Evolutionary conservation across 495 filamentous ascomycete species (phyloP).

Genomic region (Tuber calosporum): DNA sequence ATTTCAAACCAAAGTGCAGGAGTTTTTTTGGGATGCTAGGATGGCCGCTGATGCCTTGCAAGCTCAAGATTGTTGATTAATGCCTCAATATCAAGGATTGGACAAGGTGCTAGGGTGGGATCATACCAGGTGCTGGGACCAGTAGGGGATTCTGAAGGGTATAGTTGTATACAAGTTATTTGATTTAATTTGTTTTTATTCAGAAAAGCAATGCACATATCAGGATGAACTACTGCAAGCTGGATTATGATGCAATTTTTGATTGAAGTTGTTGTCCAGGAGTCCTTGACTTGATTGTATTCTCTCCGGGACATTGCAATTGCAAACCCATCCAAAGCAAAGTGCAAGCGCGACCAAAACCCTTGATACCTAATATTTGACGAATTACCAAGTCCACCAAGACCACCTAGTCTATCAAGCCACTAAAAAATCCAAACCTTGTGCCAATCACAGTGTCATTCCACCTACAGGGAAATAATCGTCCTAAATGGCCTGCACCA

Average conservation of each 20-base stretch:
- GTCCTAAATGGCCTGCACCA: too few species aligned
- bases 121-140: background rate
- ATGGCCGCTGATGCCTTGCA: background rate
- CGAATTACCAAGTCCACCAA: too few species aligned
- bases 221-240: slow-evolving; percentile 4
- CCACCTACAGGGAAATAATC: too few species aligned
- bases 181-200: background rate
- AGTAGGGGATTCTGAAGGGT: background rate
- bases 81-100: background rate
- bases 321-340: slow-evolving; percentile 5
- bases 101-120: background rate
- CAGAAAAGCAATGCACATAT: slow-evolving; percentile 12
- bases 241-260: too few species aligned
- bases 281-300: too few species aligned
- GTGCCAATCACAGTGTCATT: too few species aligned
- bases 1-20: slow-evolving; percentile 7
- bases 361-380: background rate
- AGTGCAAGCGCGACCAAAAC: slow-evolving; percentile 1
- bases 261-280: too few species aligned
- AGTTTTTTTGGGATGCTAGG: background rate
- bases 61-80: background rate
- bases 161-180: background rate
- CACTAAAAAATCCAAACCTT: too few species aligned
- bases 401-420: too few species aligned
- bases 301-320: background rate